Conservation (phyloP, 768 basidiomycete genomes). For the Boletus eberwhitei region DNA sequence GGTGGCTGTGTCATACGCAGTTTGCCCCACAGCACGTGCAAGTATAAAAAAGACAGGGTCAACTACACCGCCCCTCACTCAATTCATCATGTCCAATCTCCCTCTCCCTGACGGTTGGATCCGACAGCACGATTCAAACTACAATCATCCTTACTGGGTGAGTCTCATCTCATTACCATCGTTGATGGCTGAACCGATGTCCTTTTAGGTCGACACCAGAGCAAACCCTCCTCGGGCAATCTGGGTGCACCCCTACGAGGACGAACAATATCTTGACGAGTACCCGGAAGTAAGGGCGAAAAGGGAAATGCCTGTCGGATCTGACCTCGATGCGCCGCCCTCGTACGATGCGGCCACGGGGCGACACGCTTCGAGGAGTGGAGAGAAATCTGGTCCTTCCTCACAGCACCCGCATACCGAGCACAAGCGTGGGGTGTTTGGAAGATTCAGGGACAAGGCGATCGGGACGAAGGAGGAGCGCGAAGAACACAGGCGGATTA, state of each 20-base stretch:
- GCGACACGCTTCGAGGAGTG: conserved; percentile 29
- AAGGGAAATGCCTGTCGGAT: conserved; percentile 12
- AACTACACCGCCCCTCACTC: background rate
- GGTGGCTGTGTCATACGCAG: conserved; percentile 4
- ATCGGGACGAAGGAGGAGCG: conserved; percentile 65
- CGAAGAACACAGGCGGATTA: conserved; percentile 39
- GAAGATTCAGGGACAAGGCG: conserved; percentile 59
- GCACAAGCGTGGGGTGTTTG: conserved; percentile 53
- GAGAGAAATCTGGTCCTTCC: background rate
- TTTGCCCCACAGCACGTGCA: conserved; percentile 17
- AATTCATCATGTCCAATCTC: conserved; percentile 22
- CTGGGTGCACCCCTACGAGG: conserved; percentile 73
- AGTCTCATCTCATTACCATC: background rate
- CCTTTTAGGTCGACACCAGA: conserved; percentile 56
- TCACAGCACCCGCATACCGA: conserved; percentile 8
- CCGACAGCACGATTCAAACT: conserved; percentile 40
- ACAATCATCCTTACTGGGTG: conserved; percentile 51
- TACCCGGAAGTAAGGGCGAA: conserved; percentile 49
- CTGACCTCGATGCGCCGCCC: conserved; percentile 20
- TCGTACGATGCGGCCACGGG: conserved; percentile 26
- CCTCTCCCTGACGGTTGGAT: conserved; percentile 60
- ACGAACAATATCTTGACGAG: conserved; percentile 56
- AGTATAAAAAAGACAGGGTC: background rate
- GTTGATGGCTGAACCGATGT: background rate
- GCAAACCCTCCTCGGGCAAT: conserved; percentile 61